A percentile compares a stretch with the other conserved stretches of the same genome.
These are phyloP conservation scores for Boletus coccyginus DNA, from an alignment of 768 basidiomycete species.

Conservation along the genomic window DNA sequence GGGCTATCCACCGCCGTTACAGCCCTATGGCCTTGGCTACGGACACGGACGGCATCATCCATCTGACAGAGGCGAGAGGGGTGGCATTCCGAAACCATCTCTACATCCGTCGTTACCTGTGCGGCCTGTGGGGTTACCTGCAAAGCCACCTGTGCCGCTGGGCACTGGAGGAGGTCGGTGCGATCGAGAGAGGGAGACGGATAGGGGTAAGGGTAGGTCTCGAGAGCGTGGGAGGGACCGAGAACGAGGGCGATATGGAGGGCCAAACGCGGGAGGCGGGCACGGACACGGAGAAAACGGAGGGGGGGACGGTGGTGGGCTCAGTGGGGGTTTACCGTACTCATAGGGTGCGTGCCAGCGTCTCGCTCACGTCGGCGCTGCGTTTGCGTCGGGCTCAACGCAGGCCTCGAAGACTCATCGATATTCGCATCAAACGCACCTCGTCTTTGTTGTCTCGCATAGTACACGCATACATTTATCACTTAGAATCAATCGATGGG, in stretches of 20 bases:
- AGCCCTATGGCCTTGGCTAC: constrained; percentile 9
- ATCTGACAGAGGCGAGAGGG: constrained; percentile 15
- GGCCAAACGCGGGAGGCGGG: constrained; percentile 3
- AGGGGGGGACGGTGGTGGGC: constrained; percentile 5
- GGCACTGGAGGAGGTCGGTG: constrained; percentile 14
- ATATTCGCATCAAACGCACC: constrained; percentile 7
- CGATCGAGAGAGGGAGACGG: constrained; percentile 18
- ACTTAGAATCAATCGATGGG: constrained; percentile 14
- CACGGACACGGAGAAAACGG: constrained; percentile 3
- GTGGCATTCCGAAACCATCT: background rate
- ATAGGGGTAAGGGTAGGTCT: constrained; percentile 2
- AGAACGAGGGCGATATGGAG: constrained; percentile 19
- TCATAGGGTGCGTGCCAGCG: constrained; percentile 17
- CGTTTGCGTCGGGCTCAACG: background rate
- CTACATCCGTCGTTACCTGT: constrained; percentile 21
- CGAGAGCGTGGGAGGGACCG: constrained; percentile 17
- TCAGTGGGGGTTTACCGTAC: constrained; percentile 28
- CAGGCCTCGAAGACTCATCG: background rate
- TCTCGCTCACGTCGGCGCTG: background rate
- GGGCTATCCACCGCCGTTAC: constrained; percentile 20
- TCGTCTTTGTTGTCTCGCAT: constrained; percentile 14
- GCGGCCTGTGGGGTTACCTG: constrained; percentile 20
- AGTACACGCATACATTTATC: constrained; percentile 17
- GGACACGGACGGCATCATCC: constrained; percentile 12
- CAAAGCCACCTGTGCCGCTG: constrained; percentile 15